Conservation (phyloP, 805 yeast species). For the Metschnikowia baotianmanensis region DNA sequence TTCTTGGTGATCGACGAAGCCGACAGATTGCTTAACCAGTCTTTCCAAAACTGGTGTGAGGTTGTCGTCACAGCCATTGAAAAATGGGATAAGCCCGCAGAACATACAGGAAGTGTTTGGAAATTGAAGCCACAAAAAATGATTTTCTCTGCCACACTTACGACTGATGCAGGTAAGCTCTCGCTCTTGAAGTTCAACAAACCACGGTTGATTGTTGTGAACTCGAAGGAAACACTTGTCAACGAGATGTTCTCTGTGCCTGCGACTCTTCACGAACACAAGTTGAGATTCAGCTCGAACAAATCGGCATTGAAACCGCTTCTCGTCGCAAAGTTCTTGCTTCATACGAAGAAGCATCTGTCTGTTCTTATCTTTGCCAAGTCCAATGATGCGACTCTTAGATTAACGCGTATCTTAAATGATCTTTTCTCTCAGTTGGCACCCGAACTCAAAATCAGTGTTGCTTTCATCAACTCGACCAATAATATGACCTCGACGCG, state of each 20-base stretch:
- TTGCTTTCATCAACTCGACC: slow-evolving; percentile 57
- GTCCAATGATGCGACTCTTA: slow-evolving; percentile 84
- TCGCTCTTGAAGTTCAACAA: slow-evolving; percentile 63
- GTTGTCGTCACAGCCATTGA: slow-evolving; percentile 43
- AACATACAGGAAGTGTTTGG: slow-evolving; percentile 33
- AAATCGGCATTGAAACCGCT: slow-evolving; percentile 66
- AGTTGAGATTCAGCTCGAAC: slow-evolving; percentile 38
- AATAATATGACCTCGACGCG: slow-evolving; percentile 50
- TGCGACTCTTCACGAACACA: slow-evolving; percentile 44
- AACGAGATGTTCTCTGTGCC: slow-evolving; percentile 65
- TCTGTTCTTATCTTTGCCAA: slow-evolving; percentile 63
- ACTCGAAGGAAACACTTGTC: slow-evolving; percentile 47
- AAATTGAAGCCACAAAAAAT: slow-evolving; percentile 51
- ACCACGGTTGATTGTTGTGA: slow-evolving; percentile 76
- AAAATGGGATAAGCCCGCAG: slow-evolving; percentile 14
- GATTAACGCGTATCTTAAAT: slow-evolving; percentile 62
- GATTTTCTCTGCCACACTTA: slow-evolving; percentile 88
- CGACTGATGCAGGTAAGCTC: slow-evolving; percentile 88
- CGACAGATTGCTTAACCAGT: slow-evolving; percentile 77
- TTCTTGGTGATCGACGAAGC: slow-evolving; percentile 80
- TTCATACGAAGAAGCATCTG: slow-evolving; percentile 25
- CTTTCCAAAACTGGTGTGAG: slow-evolving; percentile 90
- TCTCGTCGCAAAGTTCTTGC: slow-evolving; percentile 56
- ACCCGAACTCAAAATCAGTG: slow-evolving; percentile 10
- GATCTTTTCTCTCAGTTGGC: slow-evolving; percentile 34